Base-by-base conservation (phyloP, 495 filamentous ascomycete species). In the Beverwykella pulmonaria region DNA sequence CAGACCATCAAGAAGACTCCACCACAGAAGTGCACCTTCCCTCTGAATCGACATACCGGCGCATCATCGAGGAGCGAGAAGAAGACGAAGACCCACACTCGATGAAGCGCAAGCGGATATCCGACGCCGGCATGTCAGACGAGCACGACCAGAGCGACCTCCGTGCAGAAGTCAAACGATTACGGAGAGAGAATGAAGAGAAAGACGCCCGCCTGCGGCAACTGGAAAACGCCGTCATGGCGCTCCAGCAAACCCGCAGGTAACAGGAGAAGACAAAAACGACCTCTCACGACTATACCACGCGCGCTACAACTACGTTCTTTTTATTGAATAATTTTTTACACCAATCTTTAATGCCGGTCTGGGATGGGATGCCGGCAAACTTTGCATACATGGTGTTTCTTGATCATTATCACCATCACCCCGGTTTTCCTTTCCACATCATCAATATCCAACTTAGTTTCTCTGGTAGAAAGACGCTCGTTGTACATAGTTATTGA, bases 121-220 rank as follows among this genome's bases (percentile, higher is more conserved):
- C 67, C n/a, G 53, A 62, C 44, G 58, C 63, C 15, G 44, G 57
- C 44, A 17, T 63, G 27, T 62, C 56, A 7, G 64, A 60, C 15
- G 52, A 59, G 26, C 10, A 41, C 30, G 60, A 47, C 26, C 55
- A 79, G 29, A 74, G 74, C 9, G 83, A 86, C 67, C 68, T 87
- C 20, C 82, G 83, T 20, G 75, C 77, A n/a, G 86, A 88, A 59
- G 71, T 87, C 8, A 86, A 86, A 66, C 76, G 82, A 55, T 75
- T 90, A 48, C 78, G 80, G 52, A 75, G 73, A 29, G 85, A 89
- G 71, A 82, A 83, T 27, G 75, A 83, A 63, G 67, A 69, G 60
- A 73, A 75, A 27, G 71, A 74, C 39, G 56, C 54, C 0, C 64
- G 69, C 17, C 60, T 77, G 2, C 48, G 56, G 22, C 53, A 69